Conservation (phyloP, 208 protist genomes). For the Jaenimonas drosophilae region DNA sequence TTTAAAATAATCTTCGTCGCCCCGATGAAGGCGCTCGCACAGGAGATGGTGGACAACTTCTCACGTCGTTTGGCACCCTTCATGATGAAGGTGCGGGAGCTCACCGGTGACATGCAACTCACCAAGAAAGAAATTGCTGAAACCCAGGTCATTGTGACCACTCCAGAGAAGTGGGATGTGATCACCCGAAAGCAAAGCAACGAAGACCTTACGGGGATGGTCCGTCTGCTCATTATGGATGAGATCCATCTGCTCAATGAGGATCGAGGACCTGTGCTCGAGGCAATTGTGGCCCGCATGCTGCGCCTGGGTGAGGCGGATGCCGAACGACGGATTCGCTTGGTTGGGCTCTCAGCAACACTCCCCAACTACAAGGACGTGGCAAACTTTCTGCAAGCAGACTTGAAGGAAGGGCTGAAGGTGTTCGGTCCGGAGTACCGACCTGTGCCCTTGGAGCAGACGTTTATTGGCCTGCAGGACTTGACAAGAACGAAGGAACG, state of each 20-base stretch:
- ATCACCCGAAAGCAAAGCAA: conserved; percentile 98
- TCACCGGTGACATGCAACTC: conserved; percentile 99
- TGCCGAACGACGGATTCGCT: conserved; percentile 85
- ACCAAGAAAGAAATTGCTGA: conserved; percentile 94
- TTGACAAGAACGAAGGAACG: conserved; percentile 25
- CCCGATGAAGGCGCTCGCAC: conserved; percentile 99
- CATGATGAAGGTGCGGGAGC: conserved; percentile 91
- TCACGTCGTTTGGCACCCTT: conserved; percentile 81
- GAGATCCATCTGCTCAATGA: conserved; percentile 99
- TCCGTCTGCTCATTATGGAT: conserved; percentile 98
- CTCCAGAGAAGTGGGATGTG: conserved; percentile 99
- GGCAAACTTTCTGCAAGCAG: conserved; percentile 94
- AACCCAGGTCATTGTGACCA: conserved; percentile 98
- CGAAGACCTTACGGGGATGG: conserved; percentile 77
- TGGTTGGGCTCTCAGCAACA: conserved; percentile 98
- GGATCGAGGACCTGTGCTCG: conserved; percentile 97
- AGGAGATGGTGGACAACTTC: conserved; percentile 98
- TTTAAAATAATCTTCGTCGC: conserved; percentile 99
- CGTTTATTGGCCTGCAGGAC: conserved; percentile 91
- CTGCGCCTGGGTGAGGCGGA: conserved; percentile 90
- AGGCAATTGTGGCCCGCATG: conserved; percentile 97
- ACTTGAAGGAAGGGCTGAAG: conserved; percentile 91
- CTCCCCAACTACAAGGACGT: conserved; percentile 99
- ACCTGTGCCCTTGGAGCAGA: conserved; percentile 95
- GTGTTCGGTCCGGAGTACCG: conserved; percentile 95